Evolutionary conservation across 2,329 filamentous ascomycete species (phyloP), one percentile per base, ranked within the genome.

Genomic region (Botryotinia convoluta): DNA sequence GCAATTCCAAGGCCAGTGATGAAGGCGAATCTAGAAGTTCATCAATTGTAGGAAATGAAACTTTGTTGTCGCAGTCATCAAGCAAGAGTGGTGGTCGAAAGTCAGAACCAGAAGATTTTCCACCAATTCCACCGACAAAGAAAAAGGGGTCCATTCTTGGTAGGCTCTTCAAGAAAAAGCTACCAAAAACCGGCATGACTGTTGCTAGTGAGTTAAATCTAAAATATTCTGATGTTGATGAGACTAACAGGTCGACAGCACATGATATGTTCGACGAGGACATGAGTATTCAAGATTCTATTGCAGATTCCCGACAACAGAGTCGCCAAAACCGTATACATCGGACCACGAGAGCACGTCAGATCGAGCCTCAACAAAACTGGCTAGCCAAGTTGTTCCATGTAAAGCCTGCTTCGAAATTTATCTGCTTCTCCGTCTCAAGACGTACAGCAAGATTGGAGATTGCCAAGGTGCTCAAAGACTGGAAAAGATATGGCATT

Each of bases 341-440:
- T 37, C 57, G 63, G 10, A 44, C 29, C 2, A 32, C 57, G 42
- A 16, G 16, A 54, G 62, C 79, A 76, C 83, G 83, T 75, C 80
- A 86, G 82, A 92, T 88, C 79, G 90, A 90, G 75, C 87, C 89
- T 44, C 91, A 90, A 80, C 91, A 94, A 79, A 97, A 92, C 77
- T 98, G 95, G 95, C 88, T 98, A 71, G 92, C 93, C 44, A 92
- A 93, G 26, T 89, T 98, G 63, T 93, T 98, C 84, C 90, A 94
- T 72, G 91, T 98, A 80, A 97, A 96, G 81, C 95, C 95, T 1
- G 93, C 91, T 0, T 91, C 86, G 26, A 89, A 89, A 76, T 87
- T 93, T 42, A 83, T 98, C 26, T 96, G 94, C 81, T 91, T 98
- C 81, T 87, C 87, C 5, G 86, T 94, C 37, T 89, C 91, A 8